Conservation (phyloP, 805 yeast genomes). For the Gaillardinia entomophila region DNA sequence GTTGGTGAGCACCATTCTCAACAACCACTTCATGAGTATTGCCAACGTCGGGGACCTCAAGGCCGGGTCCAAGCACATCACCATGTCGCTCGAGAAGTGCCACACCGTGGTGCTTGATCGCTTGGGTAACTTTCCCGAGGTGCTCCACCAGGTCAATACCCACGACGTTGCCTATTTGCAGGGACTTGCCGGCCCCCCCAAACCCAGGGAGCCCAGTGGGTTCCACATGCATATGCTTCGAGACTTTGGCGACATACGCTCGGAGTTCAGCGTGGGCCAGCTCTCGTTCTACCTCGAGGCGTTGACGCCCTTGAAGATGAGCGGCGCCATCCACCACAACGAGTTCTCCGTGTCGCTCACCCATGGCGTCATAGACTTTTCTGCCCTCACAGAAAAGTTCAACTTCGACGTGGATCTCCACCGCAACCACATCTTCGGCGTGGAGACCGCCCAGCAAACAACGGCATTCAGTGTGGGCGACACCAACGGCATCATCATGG, state of each 20-base stretch:
- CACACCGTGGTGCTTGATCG: constrained; percentile 5
- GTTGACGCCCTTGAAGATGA: constrained; percentile 10
- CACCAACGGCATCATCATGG: constrained; percentile 5
- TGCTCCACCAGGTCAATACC: constrained; percentile 6
- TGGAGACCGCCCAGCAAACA: constrained; percentile 21
- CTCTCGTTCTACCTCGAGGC: constrained; percentile 13
- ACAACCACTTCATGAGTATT: constrained; percentile 3
- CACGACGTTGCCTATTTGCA: constrained; percentile 9
- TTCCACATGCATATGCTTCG: background rate
- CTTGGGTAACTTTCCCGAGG: constrained; percentile 5
- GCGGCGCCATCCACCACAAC: constrained; percentile 12
- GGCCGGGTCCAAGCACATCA: constrained; percentile 7
- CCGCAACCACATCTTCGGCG: constrained; percentile 12
- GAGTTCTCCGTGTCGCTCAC: constrained; percentile 8
- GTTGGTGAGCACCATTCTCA: constrained; percentile 2
- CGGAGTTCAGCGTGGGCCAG: constrained; percentile 13
- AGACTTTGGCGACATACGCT: constrained; percentile 6
- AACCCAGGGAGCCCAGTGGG: background rate
- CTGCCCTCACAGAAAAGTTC: constrained; percentile 13
- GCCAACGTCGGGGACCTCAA: constrained; percentile 9
- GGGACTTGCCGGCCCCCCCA: background rate
- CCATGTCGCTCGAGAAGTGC: constrained; percentile 4
- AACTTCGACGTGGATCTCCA: constrained; percentile 11
- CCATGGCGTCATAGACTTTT: constrained; percentile 8
- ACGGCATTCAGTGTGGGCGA: constrained; percentile 9